These are phyloP conservation scores for cucumber (Cucumis sativus) DNA, from an alignment of 306 rosid species.

Conservation along the genomic window DNA sequence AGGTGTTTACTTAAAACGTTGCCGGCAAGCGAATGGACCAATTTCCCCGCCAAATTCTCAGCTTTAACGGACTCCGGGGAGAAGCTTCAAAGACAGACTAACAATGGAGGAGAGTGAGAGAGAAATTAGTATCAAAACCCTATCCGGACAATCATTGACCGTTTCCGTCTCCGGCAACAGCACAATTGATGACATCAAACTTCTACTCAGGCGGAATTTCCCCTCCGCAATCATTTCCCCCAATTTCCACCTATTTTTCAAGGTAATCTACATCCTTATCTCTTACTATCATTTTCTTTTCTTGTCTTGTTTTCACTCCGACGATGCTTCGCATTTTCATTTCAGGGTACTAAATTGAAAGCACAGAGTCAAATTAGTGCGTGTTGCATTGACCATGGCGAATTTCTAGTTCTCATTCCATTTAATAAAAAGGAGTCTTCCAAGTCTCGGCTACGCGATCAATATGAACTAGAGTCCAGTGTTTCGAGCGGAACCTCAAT, in stretches of 20 bases:
- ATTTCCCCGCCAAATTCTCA: conserved; percentile 5
- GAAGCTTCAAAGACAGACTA: not conserved
- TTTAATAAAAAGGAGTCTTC: conserved; percentile 37
- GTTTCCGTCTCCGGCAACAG: conserved; percentile 24
- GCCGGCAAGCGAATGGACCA: not conserved
- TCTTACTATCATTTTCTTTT: not conserved
- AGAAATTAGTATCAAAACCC: conserved; percentile 46
- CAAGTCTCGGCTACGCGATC: conserved; percentile 16
- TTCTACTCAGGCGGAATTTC: conserved; percentile 44
- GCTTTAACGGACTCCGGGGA: not conserved
- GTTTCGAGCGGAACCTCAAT: conserved; percentile 18
- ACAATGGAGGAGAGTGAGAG: conserved; percentile 24
- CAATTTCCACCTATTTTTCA: conserved; percentile 71
- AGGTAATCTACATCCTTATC: conserved; percentile 23
- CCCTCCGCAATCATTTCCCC: conserved; percentile 43
- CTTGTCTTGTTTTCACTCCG: not conserved
- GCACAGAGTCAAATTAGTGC: conserved; percentile 29
- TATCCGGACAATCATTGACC: conserved; percentile 46
- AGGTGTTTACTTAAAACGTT: not conserved
- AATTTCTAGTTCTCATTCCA: conserved; percentile 63
- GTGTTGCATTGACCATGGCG: conserved; percentile 22
- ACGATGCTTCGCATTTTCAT: conserved; percentile 1
- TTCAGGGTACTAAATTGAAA: conserved; percentile 63
- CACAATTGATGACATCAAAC: conserved; percentile 52
- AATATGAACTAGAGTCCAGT: conserved; percentile 11